Conservation (phyloP, 768 basidiomycete species). For the Polyporus arcularius region DNA sequence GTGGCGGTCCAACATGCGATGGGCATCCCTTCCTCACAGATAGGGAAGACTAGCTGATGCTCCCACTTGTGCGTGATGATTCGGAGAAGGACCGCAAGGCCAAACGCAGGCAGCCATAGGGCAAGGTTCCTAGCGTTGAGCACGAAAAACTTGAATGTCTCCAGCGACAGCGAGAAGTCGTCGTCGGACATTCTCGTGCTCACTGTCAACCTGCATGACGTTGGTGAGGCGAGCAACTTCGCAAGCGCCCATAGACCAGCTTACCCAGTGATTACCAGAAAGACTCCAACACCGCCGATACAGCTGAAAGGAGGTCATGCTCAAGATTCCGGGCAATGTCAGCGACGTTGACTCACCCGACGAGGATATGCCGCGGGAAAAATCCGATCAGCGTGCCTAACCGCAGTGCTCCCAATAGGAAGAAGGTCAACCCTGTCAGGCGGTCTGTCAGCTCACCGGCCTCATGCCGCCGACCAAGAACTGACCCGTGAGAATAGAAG, state of each 20-base stretch:
- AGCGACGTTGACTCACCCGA: slow-evolving; percentile 60
- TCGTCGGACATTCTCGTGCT: slow-evolving; percentile 81
- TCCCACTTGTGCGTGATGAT: slow-evolving; percentile 77
- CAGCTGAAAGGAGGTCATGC: slow-evolving; percentile 42
- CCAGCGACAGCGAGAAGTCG: slow-evolving; percentile 67
- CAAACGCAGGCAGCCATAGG: slow-evolving; percentile 81
- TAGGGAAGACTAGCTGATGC: slow-evolving; percentile 91
- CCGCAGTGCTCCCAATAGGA: slow-evolving; percentile 80
- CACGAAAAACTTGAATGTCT: slow-evolving; percentile 69
- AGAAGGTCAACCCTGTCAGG: slow-evolving; percentile 71
- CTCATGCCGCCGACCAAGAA: not conserved
- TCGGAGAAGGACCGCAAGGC: slow-evolving; percentile 74
- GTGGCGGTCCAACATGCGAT: slow-evolving; percentile 8
- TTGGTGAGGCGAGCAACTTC: not conserved
- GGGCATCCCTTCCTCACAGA: slow-evolving; percentile 54
- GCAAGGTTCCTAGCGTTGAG: slow-evolving; percentile 59
- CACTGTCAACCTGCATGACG: slow-evolving; percentile 68
- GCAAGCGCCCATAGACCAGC: slow-evolving; percentile 11
- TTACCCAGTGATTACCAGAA: slow-evolving; percentile 87
- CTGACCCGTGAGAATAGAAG: slow-evolving; percentile 83
- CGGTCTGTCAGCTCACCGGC: not conserved
- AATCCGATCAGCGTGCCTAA: slow-evolving; percentile 90
- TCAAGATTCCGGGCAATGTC: not conserved
- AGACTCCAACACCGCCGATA: slow-evolving; percentile 95
- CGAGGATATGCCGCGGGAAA: slow-evolving; percentile 94